A percentile compares a stretch with the other conserved stretches of the same genome.
These are phyloP conservation scores for Phytophthora sansomeana DNA, from an alignment of 352 stramenopile genomes.

Conservation along the genomic window DNA sequence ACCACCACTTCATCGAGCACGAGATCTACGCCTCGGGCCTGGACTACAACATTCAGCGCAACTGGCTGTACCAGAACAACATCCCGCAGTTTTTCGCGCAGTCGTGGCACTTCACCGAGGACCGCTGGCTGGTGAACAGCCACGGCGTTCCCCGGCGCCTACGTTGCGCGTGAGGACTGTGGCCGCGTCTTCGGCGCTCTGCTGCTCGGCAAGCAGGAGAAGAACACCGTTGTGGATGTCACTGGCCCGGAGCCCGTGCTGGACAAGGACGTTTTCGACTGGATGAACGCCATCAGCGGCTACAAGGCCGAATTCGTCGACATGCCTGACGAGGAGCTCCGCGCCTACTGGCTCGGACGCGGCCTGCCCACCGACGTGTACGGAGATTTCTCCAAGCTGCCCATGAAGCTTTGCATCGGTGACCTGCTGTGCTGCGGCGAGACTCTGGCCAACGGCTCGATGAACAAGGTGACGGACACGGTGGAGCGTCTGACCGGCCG, in stretches of 20 bases:
- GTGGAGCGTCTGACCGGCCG: slow-evolving; percentile 36
- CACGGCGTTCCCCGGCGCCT: slow-evolving; percentile 7
- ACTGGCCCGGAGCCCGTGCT: slow-evolving; percentile 19
- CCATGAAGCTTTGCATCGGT: slow-evolving; percentile 38
- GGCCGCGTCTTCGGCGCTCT: slow-evolving; percentile 27
- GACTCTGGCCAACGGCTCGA: slow-evolving; percentile 36
- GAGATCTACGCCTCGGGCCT: slow-evolving; percentile 31
- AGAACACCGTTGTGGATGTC: slow-evolving; percentile 28
- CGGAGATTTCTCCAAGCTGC: slow-evolving; percentile 32
- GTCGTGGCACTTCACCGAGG: slow-evolving; percentile 28
- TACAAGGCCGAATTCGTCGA: slow-evolving; percentile 31
- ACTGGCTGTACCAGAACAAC: slow-evolving; percentile 29
- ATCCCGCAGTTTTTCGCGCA: slow-evolving; percentile 21
- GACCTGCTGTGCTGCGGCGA: slow-evolving; percentile 38
- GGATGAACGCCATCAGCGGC: slow-evolving; percentile 29
- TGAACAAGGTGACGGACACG: slow-evolving; percentile 37
- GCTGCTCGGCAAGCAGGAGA: slow-evolving; percentile 29
- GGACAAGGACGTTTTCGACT: slow-evolving; percentile 25
- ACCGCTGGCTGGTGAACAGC: slow-evolving; percentile 31
- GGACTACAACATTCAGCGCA: slow-evolving; percentile 32
- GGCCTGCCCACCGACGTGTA: slow-evolving; percentile 33
- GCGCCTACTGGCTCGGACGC: slow-evolving; percentile 28
- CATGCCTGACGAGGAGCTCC: slow-evolving; percentile 22
- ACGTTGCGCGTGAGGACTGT: slow-evolving; percentile 26
- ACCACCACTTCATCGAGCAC: slow-evolving; percentile 28